Evolutionary conservation across 192 early-diverging fungal species (phyloP).

Genomic region (Backusella tuberculispora): DNA sequence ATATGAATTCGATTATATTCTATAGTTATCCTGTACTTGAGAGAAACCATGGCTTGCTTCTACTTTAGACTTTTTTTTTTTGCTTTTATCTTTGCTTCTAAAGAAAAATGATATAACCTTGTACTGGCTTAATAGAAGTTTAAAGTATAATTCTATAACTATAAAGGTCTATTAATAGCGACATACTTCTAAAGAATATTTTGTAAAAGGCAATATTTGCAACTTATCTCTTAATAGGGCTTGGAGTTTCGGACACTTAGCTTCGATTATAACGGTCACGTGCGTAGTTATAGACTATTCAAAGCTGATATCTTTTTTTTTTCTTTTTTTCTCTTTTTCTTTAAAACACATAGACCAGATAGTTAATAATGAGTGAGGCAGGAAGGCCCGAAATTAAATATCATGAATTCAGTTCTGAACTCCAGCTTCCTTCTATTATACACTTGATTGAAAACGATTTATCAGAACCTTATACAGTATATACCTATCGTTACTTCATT

Average conservation of each 20-base stretch:
- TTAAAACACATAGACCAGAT: neutral
- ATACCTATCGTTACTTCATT: slow-evolving; percentile 96
- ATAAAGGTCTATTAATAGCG: too few species aligned
- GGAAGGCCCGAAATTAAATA: slow-evolving; percentile 38
- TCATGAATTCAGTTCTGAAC: slow-evolving; percentile 71
- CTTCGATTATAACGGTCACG: neutral
- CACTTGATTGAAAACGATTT: slow-evolving; percentile 90
- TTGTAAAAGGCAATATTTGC: too few species aligned
- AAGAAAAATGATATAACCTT: too few species aligned
- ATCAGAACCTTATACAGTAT: slow-evolving; percentile 96
- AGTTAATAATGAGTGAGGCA: neutral
- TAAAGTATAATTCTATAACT: too few species aligned
- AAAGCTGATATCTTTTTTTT: neutral
- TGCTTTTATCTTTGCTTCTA: too few species aligned
- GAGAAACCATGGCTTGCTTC: too few species aligned
- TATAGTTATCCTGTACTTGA: too few species aligned
- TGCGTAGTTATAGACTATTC: neutral
- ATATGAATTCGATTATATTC: too few species aligned
- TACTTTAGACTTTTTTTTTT: too few species aligned
- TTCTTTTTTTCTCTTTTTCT: neutral
- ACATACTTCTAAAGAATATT: too few species aligned
- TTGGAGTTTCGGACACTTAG: neutral
- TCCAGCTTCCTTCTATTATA: slow-evolving; percentile 77
- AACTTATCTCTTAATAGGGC: too few species aligned
- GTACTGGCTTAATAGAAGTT: too few species aligned